These are phyloP conservation scores for Linderniella brevidens DNA, from an alignment of 257 asterid species.

Conservation along the genomic window DNA sequence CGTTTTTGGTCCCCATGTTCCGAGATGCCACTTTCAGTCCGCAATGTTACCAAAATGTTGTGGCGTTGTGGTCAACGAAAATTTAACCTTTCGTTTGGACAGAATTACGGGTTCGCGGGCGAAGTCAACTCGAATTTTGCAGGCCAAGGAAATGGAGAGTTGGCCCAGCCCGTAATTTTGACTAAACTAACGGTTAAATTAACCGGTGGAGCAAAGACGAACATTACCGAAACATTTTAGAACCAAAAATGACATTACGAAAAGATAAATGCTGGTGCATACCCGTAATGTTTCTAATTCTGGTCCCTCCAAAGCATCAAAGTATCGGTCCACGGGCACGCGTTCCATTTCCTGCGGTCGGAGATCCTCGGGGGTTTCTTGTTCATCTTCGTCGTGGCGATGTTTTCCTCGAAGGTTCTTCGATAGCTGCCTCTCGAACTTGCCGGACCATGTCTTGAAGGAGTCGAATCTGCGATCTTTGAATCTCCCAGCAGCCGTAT, in stretches of 20 bases:
- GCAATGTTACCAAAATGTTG: no score
- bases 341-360: conserved; percentile 17
- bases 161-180: no score
- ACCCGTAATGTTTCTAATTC: conserved; percentile 53
- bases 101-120: no score
- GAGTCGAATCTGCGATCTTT: conserved; percentile 41
- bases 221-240: not conserved
- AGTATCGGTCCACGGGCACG: conserved; percentile 39
- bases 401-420: conserved; percentile 12
- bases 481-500: conserved; percentile 12
- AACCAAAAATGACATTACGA: no score
- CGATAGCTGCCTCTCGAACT: conserved; percentile 45
- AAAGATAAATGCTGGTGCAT: conserved; percentile 8
- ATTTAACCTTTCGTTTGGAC: no score
- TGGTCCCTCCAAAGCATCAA: conserved; percentile 70
- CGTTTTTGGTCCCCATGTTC: no score
- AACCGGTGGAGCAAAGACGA: not conserved
- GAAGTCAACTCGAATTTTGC: no score
- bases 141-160: not conserved
- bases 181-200: no score
- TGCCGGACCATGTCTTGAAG: conserved; percentile 63
- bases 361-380: conserved; percentile 13
- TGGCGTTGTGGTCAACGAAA: no score
- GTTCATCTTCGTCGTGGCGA: conserved; percentile 18
- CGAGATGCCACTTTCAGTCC: no score